Evolutionary conservation across 1,284 basidiomycete genomes (phyloP), one percentile per base, ranked within the genome.

Genomic region (Microbotryum lychnidis-dioicae): DNA sequence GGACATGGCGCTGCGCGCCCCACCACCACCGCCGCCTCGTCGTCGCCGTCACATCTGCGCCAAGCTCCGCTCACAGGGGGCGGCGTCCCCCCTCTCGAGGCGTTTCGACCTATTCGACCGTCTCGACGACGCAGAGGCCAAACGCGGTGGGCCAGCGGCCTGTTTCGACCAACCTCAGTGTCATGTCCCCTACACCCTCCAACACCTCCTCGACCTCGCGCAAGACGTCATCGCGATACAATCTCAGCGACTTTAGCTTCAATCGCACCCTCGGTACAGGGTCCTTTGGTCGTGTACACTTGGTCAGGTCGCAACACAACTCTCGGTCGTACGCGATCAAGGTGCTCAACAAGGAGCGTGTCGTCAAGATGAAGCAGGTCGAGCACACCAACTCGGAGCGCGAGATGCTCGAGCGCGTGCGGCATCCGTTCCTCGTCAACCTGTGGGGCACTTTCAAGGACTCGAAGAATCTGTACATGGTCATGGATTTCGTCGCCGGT

Each of bases 401-500:
- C 70, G 83, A 84, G 64, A 91, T 98, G 80, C 83, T 98, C 50
- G 84, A 87, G 61, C 82, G 84, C 31, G 89, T 96, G 0, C 85
- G 93, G 57, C 92, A 97, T 75, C 89, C 93, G 3, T 98, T 98
- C 78, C 87, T 98, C 67, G 86, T 98, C 78, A 98, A 97, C 73
- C 83, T 98, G 6, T 98, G 94, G 94, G 96, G 94, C 29, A 89
- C 90, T 1, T 98, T 98, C 77, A 91, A 96, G 71, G 94, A 97
- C 72, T 79, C 84, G 12, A 82, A 88, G 51, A 97, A 97, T 74
- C 79, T 98, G 16, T 99, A 96, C 80, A 97, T 99, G 92, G 93
- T 98, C 61, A 97, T 98, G 94, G 96, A 98, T 77, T 99, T 97
- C 74, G 94, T 98, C 5, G 91, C 92, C 0, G 94, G 94, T 23